These are phyloP conservation scores for Arctostaphylos glauca DNA, from an alignment of 148 eudicot species.

Conservation along the genomic window DNA sequence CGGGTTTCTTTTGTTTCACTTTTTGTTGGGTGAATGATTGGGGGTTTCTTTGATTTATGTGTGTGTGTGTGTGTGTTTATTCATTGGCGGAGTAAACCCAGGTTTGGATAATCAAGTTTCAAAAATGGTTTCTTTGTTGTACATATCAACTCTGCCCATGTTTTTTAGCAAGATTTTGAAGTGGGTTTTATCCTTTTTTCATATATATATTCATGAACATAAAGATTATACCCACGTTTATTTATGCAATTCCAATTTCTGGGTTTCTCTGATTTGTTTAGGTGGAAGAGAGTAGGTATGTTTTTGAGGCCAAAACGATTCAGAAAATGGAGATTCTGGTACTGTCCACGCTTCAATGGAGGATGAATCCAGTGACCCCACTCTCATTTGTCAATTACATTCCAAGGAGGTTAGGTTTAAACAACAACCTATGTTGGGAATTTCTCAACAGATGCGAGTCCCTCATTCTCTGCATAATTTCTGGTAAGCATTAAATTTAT, in stretches of 20 bases:
- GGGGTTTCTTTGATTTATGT: background rate
- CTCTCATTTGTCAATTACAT: constrained; percentile 61
- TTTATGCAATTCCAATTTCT: background rate
- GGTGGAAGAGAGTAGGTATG: constrained; percentile 59
- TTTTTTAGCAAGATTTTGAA: background rate
- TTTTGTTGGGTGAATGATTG: background rate
- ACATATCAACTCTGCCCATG: background rate
- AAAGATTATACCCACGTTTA: background rate
- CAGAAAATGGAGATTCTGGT: constrained; percentile 73
- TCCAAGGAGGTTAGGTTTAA: constrained; percentile 51
- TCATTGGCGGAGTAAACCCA: too few relatives aligned
- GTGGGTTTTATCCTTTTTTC: background rate
- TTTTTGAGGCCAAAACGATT: constrained; percentile 66
- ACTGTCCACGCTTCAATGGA: constrained; percentile 62
- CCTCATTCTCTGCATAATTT: constrained; percentile 42
- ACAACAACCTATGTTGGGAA: constrained; percentile 33
- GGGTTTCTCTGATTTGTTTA: constrained; percentile 10
- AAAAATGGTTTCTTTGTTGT: background rate
- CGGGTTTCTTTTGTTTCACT: background rate
- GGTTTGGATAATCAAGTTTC: background rate
- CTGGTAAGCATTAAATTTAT: constrained; percentile 36
- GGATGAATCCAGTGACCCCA: constrained; percentile 77
- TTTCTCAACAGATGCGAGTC: constrained; percentile 51
- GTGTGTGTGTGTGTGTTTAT: too few relatives aligned
- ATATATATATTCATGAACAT: background rate